Evolutionary conservation across 1,284 basidiomycete genomes (phyloP).

Genomic region (Ceratobasidium sp.): DNA sequence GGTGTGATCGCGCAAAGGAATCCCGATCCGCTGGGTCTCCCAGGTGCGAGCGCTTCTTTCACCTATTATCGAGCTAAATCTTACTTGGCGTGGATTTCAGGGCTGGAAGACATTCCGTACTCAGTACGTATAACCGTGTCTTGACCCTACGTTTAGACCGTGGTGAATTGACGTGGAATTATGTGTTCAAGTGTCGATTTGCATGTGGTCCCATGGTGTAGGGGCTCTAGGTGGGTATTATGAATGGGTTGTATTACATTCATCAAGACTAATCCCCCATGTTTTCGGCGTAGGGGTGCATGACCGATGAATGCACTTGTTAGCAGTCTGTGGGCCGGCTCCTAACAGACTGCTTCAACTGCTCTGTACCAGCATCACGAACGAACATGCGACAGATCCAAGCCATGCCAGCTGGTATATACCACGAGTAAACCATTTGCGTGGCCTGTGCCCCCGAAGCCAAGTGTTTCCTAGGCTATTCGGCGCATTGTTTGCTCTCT

Average conservation of each 20-base stretch:
- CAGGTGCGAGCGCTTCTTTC: neutral
- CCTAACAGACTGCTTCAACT: slow-evolving; percentile 14
- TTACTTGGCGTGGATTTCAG: neutral
- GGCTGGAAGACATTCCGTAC: slow-evolving; percentile 1
- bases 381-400: neutral
- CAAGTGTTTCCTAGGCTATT: neutral
- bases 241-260: neutral
- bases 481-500: neutral
- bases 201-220: neutral
- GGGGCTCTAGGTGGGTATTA: slow-evolving; percentile 1
- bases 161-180: neutral
- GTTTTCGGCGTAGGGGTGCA: neutral
- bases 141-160: neutral
- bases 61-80: slow-evolving; percentile 10
- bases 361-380: neutral
- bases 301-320: slow-evolving; percentile 12
- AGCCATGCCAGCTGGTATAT: neutral
- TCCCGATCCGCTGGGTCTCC: slow-evolving; percentile 1
- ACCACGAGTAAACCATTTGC: neutral
- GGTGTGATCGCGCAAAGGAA: slow-evolving; percentile 12
- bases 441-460: neutral
- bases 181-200: neutral
- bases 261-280: neutral
- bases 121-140: slow-evolving; percentile 11
- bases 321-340: neutral